Base-by-base conservation (phyloP, 768 basidiomycete species). In the Trametes cubensis region DNA sequence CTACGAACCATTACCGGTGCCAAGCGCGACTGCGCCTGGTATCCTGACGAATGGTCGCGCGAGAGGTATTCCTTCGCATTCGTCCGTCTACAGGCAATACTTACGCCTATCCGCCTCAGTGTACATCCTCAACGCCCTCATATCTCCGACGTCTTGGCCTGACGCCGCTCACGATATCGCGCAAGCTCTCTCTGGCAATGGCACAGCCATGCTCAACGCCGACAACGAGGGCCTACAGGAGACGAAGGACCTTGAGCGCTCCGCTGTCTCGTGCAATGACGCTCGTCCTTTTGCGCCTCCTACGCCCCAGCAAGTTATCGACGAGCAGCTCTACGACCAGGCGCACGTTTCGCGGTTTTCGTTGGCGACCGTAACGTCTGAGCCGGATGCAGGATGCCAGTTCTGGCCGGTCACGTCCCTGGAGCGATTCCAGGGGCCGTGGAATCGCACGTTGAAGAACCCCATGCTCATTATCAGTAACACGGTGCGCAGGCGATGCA, bases 211-310 rank as follows among this genome's bases (percentile, higher is more conserved):
- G 11, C 50, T 74, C 25, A 64, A 72, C 52, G 47, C 52, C 23
- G 34, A 65, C 13, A 64, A 68, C 53, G 44, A 20, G 8, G 34
- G 34, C 34, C 10, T 34, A 11, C 57, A 58, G 41, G 61, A 67
- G 23, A 38, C 53, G 13, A 60, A 61, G 1, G 69, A 70, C 34
- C 57, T 70, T 39, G 64, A 65, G 30, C 71, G 73, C 13, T 60
- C 63, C n/a, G 74, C 71, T 0, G 72, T 74, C 2, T 71, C 73
- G 3, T 75, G 74, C 64, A 69, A 71, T 48, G 74, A 76, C 58
- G 52, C 68, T 11, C 52, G 55, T 15, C 69, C 69, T 5, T 71
- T 71, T 55, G 50, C 64, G 3, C 56, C 59, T 4, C 68, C 66
- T 2, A 47, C 52, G 2, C 58, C 64, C 4, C 52, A 68, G 45